These are phyloP conservation scores for Trichoderma asperelloides DNA, from an alignment of 495 filamentous ascomycete genomes.

Conservation along the genomic window DNA sequence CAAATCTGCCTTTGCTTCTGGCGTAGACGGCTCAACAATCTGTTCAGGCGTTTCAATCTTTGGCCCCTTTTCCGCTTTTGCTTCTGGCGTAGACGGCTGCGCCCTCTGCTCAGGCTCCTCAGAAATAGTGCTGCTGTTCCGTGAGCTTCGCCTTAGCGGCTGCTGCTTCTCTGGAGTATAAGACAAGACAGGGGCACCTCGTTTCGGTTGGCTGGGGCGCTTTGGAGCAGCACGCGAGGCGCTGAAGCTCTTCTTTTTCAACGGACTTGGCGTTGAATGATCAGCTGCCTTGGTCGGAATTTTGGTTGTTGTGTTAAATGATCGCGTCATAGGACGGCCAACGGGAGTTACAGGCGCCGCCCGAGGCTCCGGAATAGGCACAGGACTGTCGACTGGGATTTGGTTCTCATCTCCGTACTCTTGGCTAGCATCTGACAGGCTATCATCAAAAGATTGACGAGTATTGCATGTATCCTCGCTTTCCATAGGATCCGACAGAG, in stretches of 20 bases:
- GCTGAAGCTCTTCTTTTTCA: conserved; percentile 42
- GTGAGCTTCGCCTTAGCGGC: conserved; percentile 16
- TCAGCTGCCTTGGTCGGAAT: conserved; percentile 65
- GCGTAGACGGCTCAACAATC: conserved; percentile 12
- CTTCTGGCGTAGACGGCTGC: conserved; percentile 18
- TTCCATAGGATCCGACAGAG: conserved; percentile 33
- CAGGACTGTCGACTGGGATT: conserved; percentile 40
- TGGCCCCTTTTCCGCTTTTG: conserved; percentile 38
- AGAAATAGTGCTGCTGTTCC: conserved; percentile 14
- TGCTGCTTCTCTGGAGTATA: conserved; percentile 36
- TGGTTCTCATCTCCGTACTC: conserved; percentile 57
- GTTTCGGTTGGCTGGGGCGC: conserved; percentile 19
- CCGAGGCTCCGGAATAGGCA: neutral
- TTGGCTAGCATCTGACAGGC: conserved; percentile 49
- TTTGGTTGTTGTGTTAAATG: conserved; percentile 65
- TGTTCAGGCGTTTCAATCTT: conserved; percentile 38
- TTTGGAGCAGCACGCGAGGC: conserved; percentile 36
- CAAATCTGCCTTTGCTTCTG: conserved; percentile 28
- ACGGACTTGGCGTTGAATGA: conserved; percentile 44
- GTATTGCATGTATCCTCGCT: conserved; percentile 19
- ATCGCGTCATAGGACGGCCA: conserved; percentile 6
- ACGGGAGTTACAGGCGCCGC: conserved; percentile 9
- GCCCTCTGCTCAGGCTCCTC: conserved; percentile 11
- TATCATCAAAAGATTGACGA: conserved; percentile 23
- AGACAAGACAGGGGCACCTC: conserved; percentile 35